Base-by-base conservation (phyloP, 805 yeast genomes). In the Kazachstania taianensis region DNA sequence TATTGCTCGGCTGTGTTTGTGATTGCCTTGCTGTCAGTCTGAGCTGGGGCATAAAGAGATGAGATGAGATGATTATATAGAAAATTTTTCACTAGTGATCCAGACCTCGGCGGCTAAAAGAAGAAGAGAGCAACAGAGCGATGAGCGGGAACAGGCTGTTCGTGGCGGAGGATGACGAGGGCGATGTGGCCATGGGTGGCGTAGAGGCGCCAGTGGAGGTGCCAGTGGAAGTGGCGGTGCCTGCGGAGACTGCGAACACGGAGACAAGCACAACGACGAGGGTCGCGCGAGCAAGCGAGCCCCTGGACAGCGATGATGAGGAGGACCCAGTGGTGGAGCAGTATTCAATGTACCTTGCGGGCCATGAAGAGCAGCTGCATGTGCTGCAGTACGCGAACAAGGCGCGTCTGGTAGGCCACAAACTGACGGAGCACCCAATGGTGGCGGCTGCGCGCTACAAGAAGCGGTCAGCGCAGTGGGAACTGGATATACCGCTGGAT, bases 401-500 rank as follows among this genome's bases (percentile, higher is more conserved):
- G 37, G 48, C 53, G 4, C 55, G 49, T 37, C 38, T 43, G 29
- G 33, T 48, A 19, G 59, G 50, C 8, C 42, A 43, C 14, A 49
- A 52, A 25, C 37, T 46, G 19, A 49, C 50, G 12, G 53, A 50
- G 24, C 62, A 62, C 39, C 63, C 66, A n/a, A 52, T 59, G 8
- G 52, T 63, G 23, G 53, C 67, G 41, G 59, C 59, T 13, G 64
- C 77, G 0, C 58, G 79, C 28, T 55, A 81, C 40, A 89, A 86
- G 50, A 72, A 72, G 1, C 62, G 68, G 19, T 67, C 84, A 1
- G 72, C 75, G 2, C 66, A 76, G 9, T 61, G 92, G 41, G 94
- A 84, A 53, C 69, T 87, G 25, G 83, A 80, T 41, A 63, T 82
- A 5, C 94, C 95, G 10, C 59, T 84, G 34, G 80, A 80, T 36